Evolutionary conservation across 148 eudicot genomes (phyloP).

Genomic region (Spergularia marina): DNA sequence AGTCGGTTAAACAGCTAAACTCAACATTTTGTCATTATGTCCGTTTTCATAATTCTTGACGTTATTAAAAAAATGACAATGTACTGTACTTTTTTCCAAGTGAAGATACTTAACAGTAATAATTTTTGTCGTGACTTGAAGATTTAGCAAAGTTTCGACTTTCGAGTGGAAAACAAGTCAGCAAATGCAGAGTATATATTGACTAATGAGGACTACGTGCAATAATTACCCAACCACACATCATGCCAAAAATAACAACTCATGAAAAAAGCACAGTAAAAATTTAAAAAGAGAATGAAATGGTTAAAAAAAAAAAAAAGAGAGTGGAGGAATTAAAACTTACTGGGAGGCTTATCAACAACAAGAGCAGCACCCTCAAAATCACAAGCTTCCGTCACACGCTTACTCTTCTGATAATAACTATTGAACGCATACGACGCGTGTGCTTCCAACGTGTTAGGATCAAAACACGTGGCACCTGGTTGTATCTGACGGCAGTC

Average conservation of each 20-base stretch:
- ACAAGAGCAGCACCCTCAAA: slow-evolving; percentile 77
- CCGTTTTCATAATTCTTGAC: no score
- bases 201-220: neutral
- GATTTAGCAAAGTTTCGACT: neutral
- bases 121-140: no score
- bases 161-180: neutral
- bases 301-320: neutral
- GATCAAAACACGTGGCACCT: slow-evolving; percentile 80
- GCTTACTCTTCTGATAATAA: slow-evolving; percentile 72
- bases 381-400: slow-evolving; percentile 60
- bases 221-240: neutral
- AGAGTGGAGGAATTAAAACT: slow-evolving; percentile 21
- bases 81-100: no score
- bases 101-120: no score
- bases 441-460: slow-evolving; percentile 78
- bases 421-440: slow-evolving; percentile 92
- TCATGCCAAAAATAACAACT: neutral
- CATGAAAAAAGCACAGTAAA: no score
- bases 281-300: no score
- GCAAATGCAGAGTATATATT: no score
- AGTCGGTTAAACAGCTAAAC: no score
- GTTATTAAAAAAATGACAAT: no score
- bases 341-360: slow-evolving; percentile 72
- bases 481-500: slow-evolving; percentile 86
- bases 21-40: no score